Base-by-base conservation (phyloP, 495 filamentous ascomycete genomes). In the Annulohypoxylon maeteangense region DNA sequence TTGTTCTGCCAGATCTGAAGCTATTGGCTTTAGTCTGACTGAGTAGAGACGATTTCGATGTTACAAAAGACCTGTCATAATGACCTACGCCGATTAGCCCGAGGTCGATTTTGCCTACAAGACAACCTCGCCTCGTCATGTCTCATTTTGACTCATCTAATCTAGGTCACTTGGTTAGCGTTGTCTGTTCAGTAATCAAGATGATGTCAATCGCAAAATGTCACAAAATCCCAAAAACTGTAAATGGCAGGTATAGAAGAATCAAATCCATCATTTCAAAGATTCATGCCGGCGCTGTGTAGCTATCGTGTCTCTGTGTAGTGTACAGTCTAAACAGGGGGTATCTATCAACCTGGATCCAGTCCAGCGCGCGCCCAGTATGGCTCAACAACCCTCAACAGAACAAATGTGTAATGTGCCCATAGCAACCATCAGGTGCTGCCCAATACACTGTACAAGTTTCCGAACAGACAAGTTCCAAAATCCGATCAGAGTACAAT, bases 291-390 rank as follows among this genome's bases (percentile, higher is more conserved):
- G 68, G 77, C 70, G 80, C 80, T 79, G 80, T 78, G 81, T 75
- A 81, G 81, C 81, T 75, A 78, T 78, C 75, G 65, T 79, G 72
- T 78, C 71, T 81, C 77, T 82, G 74, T 73, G 63, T 82, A 80
- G 62, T 81, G 74, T 83, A 83, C 81, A 81, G 78, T 80, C 79
- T 81, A 82, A 82, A 77, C 64, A 65, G 72, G 71, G 75, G 74
- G 80, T 81, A 81, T 83, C 79, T 81, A 81, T 78, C 71, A 72
- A 80, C 75, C 78, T 80, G 81, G 81, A 78, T 74, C 82, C 82
- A 83, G 82, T 72, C 82, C 78, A 81, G 80, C 74, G 69, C 70
- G 74, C 76, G 73, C 76, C 68, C 75, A 72, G 66, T 63, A 64
- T 68, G 73, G 73, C 71, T 75, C 51, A 75, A 74, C 70, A 72